phyloP scores from a whole-genome alignment of 176 grass and related monocot genomes.

The Cenchrus fungigraminus region DNA sequence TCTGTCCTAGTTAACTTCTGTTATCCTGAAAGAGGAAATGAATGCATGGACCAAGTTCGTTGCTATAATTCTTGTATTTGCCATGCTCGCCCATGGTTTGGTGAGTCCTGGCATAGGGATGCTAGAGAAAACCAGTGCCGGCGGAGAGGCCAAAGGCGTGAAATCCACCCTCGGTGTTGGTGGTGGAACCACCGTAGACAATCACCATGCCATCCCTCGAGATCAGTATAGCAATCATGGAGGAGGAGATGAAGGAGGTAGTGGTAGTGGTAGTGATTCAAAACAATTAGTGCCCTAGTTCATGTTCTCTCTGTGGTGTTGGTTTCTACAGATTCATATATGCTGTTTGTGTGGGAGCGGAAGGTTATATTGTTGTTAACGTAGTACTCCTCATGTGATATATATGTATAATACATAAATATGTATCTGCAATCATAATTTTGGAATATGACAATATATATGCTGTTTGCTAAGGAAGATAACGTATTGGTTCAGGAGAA shows the following conservation, averaged over 20 bases:
- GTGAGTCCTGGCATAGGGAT: not conserved
- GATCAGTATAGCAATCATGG: conserved; percentile 52
- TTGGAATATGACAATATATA: not conserved
- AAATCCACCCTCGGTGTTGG: conserved; percentile 20
- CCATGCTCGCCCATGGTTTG: not conserved
- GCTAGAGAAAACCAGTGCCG: not conserved
- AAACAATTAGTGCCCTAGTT: conserved; percentile 43
- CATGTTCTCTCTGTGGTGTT: not conserved
- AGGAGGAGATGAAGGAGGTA: conserved; percentile 35
- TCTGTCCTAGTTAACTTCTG: not conserved
- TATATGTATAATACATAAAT: not conserved
- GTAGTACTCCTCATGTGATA: not conserved
- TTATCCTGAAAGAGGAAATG: conserved; percentile 10
- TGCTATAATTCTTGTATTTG: conserved; percentile 16
- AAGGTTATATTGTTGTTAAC: not conserved
- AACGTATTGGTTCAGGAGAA: not conserved
- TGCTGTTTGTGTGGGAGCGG: not conserved
- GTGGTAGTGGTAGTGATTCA: conserved; percentile 21
- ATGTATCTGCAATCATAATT: not conserved
- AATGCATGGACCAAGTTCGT: not conserved
- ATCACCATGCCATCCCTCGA: conserved; percentile 60
- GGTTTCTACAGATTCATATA: not conserved
- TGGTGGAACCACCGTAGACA: conserved; percentile 38
- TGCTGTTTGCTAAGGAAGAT: not conserved
- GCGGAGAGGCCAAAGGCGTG: not conserved